Conservation (phyloP, 2,329 filamentous ascomycete species). For the Aspergillus calidoustus region DNA sequence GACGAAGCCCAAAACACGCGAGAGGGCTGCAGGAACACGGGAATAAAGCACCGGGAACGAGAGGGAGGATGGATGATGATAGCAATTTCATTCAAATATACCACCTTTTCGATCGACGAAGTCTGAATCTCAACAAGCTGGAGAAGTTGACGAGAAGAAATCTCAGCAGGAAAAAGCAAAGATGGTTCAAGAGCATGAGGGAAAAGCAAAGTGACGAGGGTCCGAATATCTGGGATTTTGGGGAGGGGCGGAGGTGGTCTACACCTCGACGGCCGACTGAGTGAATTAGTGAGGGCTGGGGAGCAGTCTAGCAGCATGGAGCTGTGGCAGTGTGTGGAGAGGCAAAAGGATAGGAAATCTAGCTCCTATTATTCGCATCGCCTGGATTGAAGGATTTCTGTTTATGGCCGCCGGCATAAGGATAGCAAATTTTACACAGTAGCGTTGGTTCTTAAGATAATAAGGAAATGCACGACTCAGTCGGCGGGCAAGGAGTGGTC, state of each 20-base stretch:
- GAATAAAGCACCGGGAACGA: conserved; percentile 30
- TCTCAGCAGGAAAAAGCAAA: conserved; percentile 5
- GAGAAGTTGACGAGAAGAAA: conserved; percentile 7
- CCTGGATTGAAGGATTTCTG: conserved; percentile 27
- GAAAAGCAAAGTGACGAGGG: conserved; percentile 20
- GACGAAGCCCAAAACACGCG: conserved; percentile 37
- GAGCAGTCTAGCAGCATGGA: conserved; percentile 12
- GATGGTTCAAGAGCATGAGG: conserved; percentile 7
- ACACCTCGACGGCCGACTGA: conserved; percentile 1
- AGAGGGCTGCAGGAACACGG: conserved; percentile 37
- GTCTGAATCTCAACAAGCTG: conserved; percentile 9
- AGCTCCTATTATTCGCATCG: conserved; percentile 17
- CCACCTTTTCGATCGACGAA: conserved; percentile 19
- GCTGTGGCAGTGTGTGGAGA: conserved; percentile 33
- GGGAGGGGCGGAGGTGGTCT: conserved; percentile 19
- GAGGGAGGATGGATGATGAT: conserved; percentile 16
- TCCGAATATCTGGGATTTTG: conserved; percentile 18
- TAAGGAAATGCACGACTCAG: neutral
- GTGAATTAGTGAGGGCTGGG: conserved; percentile 5
- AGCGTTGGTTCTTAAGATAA: conserved; percentile 19
- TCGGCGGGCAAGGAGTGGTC: conserved; percentile 3
- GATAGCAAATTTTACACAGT: conserved; percentile 18
- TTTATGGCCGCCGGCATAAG: conserved; percentile 32
- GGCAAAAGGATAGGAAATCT: conserved; percentile 23
- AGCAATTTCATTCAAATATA: conserved; percentile 17